phyloP scores from a whole-genome alignment of 2,329 filamentous ascomycete genomes.

The Furcasterigmium sp. region DNA sequence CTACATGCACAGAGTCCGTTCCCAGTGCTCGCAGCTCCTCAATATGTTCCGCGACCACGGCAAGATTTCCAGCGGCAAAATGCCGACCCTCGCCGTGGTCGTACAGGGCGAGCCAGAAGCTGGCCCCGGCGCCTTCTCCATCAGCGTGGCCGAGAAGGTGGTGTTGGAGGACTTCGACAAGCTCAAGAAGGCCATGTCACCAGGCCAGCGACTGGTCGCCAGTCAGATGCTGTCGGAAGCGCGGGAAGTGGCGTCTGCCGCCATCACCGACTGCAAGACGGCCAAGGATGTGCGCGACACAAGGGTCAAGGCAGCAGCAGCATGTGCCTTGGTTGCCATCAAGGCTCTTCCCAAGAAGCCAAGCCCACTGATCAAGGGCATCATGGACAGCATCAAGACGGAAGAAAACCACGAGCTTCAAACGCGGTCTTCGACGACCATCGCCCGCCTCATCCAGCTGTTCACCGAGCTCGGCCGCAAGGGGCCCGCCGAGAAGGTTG shows the following conservation, averaged over 20 bases:
- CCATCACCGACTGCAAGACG: conserved; percentile 73
- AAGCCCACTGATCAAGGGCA: conserved; percentile 84
- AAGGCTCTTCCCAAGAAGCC: conserved; percentile 88
- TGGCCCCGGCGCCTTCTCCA: conserved; percentile 86
- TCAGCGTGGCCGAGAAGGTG: conserved; percentile 82
- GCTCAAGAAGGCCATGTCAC: conserved; percentile 82
- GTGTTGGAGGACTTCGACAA: conserved; percentile 80
- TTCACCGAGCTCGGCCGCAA: conserved; percentile 76
- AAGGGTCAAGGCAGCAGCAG: conserved; percentile 79
- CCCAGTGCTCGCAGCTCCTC: conserved; percentile 85
- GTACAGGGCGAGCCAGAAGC: conserved; percentile 92
- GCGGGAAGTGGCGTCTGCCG: conserved; percentile 60
- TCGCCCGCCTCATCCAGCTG: conserved; percentile 78
- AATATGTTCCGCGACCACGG: conserved; percentile 90
- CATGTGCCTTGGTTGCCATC: conserved; percentile 85
- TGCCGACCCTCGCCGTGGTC: conserved; percentile 80
- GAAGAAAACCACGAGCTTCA: conserved; percentile 91
- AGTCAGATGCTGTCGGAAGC: conserved; percentile 75
- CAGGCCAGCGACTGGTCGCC: conserved; percentile 81
- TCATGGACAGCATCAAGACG: conserved; percentile 97
- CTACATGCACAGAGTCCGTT: conserved; percentile 81
- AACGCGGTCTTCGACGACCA: conserved; percentile 75
- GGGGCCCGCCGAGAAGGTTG: conserved; percentile 90
- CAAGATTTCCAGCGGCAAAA: conserved; percentile 67
- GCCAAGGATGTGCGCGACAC: conserved; percentile 80